Base-by-base conservation (phyloP, 2,329 filamentous ascomycete genomes). In the Xylaria sp. region DNA sequence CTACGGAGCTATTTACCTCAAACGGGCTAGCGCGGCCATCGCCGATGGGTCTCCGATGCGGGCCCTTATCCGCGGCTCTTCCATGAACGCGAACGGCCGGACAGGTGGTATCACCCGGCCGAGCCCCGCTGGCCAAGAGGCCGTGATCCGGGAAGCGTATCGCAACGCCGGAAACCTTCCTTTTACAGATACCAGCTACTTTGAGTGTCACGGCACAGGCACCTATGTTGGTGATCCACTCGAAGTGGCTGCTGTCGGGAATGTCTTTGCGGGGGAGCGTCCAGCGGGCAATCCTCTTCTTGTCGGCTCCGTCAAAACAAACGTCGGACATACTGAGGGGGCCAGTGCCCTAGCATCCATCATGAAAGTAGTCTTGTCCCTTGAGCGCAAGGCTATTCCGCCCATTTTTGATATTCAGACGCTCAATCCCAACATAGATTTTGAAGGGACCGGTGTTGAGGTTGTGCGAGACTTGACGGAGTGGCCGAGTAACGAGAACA, bases 141-240 rank as follows among this genome's bases (percentile, higher is more conserved):
- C 62, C 2, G 70, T 74, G 12, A 76, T 76, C 7, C 69, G 73
- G 0, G 59, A 64, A 19, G 73, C 74, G 0, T 76, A 76, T 27
- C 14, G 39, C 1, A 64, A 69, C 14, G 74, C 74, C 2, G 69
- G 71, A 3, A 39, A 59, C 7, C 67, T 74, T 2, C n/a, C 57
- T 5, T 63, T 70, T 3, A 8, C 27, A 67, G 60, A 65, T 0
- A 76, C 74, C 0, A 59, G 19, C 8, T 71, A 69, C 45, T 58
- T 74, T 7, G 73, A 75, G 32, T 71, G 67, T 42, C 72, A 75
- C 45, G 72, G 81, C 1, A 83, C 82, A 0, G 82, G 81, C 0
- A 84, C 82, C 2, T 62, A 64, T 2, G 78, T 76, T 1, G 82
- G 82, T 1, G 82, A 84, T 65, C 79, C 81, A 0, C 70, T 77